Evolutionary conservation across 2,329 filamentous ascomycete species (phyloP).

Genomic region (Daldinia sp.): DNA sequence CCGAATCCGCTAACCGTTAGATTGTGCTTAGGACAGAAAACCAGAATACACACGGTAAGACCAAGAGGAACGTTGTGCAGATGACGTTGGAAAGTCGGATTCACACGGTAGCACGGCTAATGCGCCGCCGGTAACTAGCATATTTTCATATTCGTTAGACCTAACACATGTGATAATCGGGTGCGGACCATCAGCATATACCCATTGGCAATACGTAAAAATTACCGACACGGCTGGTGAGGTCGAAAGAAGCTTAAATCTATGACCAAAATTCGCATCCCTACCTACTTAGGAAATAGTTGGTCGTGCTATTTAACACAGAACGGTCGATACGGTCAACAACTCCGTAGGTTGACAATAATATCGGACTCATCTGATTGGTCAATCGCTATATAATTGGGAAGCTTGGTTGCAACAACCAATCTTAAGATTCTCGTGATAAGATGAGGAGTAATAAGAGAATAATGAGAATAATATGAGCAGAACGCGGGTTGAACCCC

Average conservation of each 20-base stretch:
- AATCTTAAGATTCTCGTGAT: neutral
- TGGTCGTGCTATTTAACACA: too few species aligned
- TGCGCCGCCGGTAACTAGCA: neutral
- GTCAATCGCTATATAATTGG: neutral
- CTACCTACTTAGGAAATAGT: too few species aligned
- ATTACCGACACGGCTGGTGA: too few species aligned
- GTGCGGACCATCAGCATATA: too few species aligned
- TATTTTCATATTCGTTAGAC: too few species aligned
- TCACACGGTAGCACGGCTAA: neutral
- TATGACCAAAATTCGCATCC: neutral
- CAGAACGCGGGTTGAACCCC: neutral
- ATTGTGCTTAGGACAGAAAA: slow-evolving; percentile 4
- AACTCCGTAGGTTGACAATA: neutral
- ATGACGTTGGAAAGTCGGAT: neutral
- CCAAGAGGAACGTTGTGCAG: neutral
- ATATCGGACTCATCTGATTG: neutral
- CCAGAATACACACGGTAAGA: neutral
- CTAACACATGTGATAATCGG: neutral
- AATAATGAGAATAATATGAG: too few species aligned
- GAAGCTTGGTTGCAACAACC: neutral
- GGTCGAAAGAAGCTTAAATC: neutral
- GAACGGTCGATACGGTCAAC: neutral
- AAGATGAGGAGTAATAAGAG: slow-evolving; percentile 1
- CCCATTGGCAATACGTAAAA: too few species aligned
- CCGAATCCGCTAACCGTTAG: slow-evolving; percentile 13